These are phyloP conservation scores for Acacia confusa DNA, from an alignment of 306 rosid genomes.

Conservation along the genomic window DNA sequence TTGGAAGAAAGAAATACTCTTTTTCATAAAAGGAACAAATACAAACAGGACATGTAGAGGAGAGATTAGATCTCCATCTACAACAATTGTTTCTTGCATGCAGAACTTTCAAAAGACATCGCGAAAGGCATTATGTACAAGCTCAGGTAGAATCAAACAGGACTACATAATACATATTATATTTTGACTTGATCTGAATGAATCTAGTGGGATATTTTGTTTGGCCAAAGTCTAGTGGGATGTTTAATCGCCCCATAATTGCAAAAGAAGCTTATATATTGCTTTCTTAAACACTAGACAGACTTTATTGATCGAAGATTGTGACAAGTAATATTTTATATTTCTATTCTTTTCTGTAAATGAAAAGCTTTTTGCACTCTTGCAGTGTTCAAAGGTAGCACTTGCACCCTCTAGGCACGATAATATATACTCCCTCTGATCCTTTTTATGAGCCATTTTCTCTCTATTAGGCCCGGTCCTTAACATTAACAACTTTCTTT, in stretches of 20 bases:
- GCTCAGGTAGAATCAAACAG: neutral
- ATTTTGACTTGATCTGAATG: neutral
- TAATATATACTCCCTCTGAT: neutral
- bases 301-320: neutral
- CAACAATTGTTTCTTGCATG: neutral
- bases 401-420: neutral
- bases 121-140: neutral
- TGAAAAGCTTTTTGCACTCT: neutral
- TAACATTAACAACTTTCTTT: no score
- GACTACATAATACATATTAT: neutral
- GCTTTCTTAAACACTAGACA: neutral
- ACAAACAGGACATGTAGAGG: neutral
- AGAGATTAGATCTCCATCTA: neutral
- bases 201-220: neutral
- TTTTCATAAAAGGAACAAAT: slow-evolving; percentile 6
- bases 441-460: no score
- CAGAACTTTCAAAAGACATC: neutral
- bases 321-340: neutral
- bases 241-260: neutral
- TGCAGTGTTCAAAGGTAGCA: neutral
- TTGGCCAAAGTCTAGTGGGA: neutral
- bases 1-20: neutral
- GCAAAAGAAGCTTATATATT: neutral
- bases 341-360: neutral
- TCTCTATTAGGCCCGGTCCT: no score